Base-by-base conservation (phyloP, 192 early-diverging fungal genomes). In the Coemansia sp. region DNA sequence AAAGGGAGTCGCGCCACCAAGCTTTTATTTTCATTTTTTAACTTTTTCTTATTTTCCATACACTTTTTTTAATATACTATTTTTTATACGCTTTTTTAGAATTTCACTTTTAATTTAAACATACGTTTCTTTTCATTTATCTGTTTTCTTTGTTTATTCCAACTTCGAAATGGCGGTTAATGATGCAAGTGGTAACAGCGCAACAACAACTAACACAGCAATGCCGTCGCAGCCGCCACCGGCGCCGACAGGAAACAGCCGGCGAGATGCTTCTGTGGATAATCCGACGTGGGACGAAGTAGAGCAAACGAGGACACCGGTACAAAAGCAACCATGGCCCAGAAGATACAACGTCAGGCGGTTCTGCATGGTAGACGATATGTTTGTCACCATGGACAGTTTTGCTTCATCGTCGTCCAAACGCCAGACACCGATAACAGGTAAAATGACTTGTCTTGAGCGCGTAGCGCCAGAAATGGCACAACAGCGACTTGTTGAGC, bases 261-360 rank as follows among this genome's bases (percentile, higher is more conserved):
- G 1, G 51, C 7, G 5, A 8, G 50, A 52, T 12, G 3, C 42
- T 14, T 14, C 42, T 12, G 42, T 45, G 42, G 42, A 45, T 2
- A 5, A 14, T 16, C 73, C 68, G 0, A 69, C 68, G 14, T 69
- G 68, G 73, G 54, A 54, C 6, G 63, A 69, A 22, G 30, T 75
- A 8, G 55, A 57, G 63, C 62, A 50, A 11, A 66, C 67, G n/a
- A 57, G 59, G n/a, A 69, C 59, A 12, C 51, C 51, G 22, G 42
- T 45, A 14, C 42, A 14, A 11, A 45, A 45, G 42, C 22, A 52
- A 31, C 31, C 7, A 7, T 57, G 17, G 31, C 56, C 51, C 18
- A 14, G 5, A 12, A 4, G 28, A 20, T 33, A 57, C 56, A 33
- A 30, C 6, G 2, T 30, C 14, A 3, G 7, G 56, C 56, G 56